A percentile compares a stretch with the other conserved stretches of the same genome.
Evolutionary conservation across 2,329 filamentous ascomycete species (phyloP).

Genomic region (Aspergillus sp.): DNA sequence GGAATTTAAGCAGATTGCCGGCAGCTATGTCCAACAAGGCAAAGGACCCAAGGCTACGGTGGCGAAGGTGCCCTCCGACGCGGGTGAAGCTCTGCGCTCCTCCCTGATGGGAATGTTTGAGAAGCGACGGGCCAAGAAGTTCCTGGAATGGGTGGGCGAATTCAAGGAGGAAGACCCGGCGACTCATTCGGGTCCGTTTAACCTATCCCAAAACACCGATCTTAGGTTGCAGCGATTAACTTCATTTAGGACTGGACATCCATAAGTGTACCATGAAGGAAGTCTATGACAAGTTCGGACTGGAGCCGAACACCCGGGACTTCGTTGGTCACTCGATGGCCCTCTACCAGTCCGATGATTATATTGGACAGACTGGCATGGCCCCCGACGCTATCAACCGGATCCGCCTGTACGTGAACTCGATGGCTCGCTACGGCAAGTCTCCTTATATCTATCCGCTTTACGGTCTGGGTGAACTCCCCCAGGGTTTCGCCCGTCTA

Average conservation of each 20-base stretch:
- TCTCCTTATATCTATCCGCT: slow-evolving; percentile 99
- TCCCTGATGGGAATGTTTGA: slow-evolving; percentile 97
- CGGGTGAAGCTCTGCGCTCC: slow-evolving; percentile 83
- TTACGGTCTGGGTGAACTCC: slow-evolving; percentile 94
- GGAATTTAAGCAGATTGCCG: slow-evolving; percentile 91
- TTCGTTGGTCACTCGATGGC: slow-evolving; percentile 99
- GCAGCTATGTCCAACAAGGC: slow-evolving; percentile 94
- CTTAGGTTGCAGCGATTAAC: slow-evolving; percentile 18
- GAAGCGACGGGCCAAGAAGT: slow-evolving; percentile 95
- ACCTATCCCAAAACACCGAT: neutral
- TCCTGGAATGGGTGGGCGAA: slow-evolving; percentile 90
- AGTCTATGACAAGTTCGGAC: slow-evolving; percentile 96
- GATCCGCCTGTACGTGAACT: slow-evolving; percentile 95
- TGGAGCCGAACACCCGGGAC: slow-evolving; percentile 85
- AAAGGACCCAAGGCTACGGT: slow-evolving; percentile 79
- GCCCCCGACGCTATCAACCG: slow-evolving; percentile 86
- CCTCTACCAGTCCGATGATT: slow-evolving; percentile 85
- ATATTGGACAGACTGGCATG: slow-evolving; percentile 70
- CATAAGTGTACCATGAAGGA: slow-evolving; percentile 86
- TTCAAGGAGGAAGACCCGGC: slow-evolving; percentile 79
- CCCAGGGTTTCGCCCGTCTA: slow-evolving; percentile 94
- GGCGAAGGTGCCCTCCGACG: slow-evolving; percentile 94
- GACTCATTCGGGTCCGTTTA: slow-evolving; percentile 78
- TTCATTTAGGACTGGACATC: slow-evolving; percentile 70
- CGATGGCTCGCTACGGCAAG: slow-evolving; percentile 95